Base-by-base conservation (phyloP, 129 eudicot species). In the Silybum marianum region DNA sequence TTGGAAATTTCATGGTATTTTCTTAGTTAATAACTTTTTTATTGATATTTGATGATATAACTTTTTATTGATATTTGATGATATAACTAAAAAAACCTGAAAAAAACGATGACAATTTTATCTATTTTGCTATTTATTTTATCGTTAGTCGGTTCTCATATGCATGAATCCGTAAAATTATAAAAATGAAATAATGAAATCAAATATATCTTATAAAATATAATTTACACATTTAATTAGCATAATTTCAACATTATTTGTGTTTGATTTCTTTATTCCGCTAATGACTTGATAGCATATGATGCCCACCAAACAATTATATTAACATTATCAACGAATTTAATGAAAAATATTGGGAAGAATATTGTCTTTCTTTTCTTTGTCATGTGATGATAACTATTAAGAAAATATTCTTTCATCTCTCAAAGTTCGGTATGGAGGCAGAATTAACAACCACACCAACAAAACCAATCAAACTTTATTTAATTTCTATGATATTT, bases 301-400 rank as follows among this genome's bases (percentile, higher is more conserved):
- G 82, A 71, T 83, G 78, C 82, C 86, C 82, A 71, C 86, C 78
- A 78, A 62, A 62, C 60, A 63, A 60, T 19, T 71, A 83, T 28
- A 77, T 26, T 16, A 23, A 54, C 81, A 51, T 70, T 76, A 82
- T 77, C 82, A 83, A 58, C 21, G 69, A 51, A 32, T 38, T 58
- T 54, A 77, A 76, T 70, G 77, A 82, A 32, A 51, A 51, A 51
- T 14, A 51, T 51, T 51, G 21, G 21, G 58, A 19, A 39, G 12
- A 28, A 7, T 62, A 60, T 26, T 26, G 39, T 70, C 82, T 26
- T 34, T 44, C 6, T 21, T 26, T 34, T 44, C 6, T 21, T 44
- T 75, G 28, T 73, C 13, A 51, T 77, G 42, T 21, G 73, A 66
- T 77, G 51, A 76, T 60, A 9, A 21, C 23, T 77, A 77, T n/a